Conservation (phyloP, 1,139 yeast genomes). For the Suzukiozyma palmioleophila region DNA sequence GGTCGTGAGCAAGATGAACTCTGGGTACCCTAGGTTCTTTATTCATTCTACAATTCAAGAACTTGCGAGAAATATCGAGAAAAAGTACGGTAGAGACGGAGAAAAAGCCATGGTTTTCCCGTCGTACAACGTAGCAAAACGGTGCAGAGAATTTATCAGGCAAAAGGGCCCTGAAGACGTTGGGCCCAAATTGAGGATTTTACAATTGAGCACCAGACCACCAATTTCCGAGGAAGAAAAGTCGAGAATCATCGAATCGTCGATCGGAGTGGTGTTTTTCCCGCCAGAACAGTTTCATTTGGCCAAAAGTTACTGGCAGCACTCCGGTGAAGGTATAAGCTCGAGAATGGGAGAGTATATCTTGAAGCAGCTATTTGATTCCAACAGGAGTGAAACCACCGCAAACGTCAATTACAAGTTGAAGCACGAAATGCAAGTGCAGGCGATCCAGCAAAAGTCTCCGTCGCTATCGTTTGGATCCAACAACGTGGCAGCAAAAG, state of each 20-base stretch:
- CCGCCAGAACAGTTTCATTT: constrained; percentile 52
- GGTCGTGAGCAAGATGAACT: constrained; percentile 74
- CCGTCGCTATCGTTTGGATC: constrained; percentile 27
- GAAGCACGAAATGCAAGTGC: constrained; percentile 38
- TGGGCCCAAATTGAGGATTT: constrained; percentile 41
- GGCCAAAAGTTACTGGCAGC: constrained; percentile 94
- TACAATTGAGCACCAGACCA: constrained; percentile 74
- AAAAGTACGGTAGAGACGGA: constrained; percentile 71
- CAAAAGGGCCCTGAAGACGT: constrained; percentile 18
- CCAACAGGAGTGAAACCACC: constrained; percentile 7
- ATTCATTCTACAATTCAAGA: constrained; percentile 70
- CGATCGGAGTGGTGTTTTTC: constrained; percentile 73
- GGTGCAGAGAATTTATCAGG: constrained; percentile 77
- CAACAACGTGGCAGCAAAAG: constrained; percentile 19
- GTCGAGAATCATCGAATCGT: constrained; percentile 57
- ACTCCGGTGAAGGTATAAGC: constrained; percentile 91
- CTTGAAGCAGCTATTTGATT: constrained; percentile 53
- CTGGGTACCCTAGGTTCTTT: constrained; percentile 89
- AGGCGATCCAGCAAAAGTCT: constrained; percentile 31
- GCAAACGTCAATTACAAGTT: constrained; percentile 4
- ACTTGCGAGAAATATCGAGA: constrained; percentile 45
- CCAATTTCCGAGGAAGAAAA: constrained; percentile 58
- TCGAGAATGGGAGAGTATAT: constrained; percentile 86
- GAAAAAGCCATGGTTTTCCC: constrained; percentile 77
- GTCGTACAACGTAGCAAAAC: constrained; percentile 69